These are phyloP conservation scores for Isatis tinctoria DNA, from an alignment of 345 rosid genomes.

Conservation along the genomic window DNA sequence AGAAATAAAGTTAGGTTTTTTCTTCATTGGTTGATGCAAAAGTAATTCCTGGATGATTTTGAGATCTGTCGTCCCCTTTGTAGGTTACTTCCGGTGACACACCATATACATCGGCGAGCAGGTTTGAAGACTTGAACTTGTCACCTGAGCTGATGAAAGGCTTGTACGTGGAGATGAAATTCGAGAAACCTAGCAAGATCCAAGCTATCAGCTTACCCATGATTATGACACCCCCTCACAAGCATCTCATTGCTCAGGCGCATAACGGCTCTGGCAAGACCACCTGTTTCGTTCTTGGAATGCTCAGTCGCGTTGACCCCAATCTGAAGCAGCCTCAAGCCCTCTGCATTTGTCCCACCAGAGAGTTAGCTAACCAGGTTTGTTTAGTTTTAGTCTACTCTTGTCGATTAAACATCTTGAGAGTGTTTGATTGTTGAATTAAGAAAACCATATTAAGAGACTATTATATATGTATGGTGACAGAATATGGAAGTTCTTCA, in stretches of 20 bases:
- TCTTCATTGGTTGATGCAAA: background rate
- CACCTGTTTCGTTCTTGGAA: conserved; percentile 93
- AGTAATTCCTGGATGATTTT: background rate
- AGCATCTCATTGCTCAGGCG: conserved; percentile 88
- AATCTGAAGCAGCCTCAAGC: conserved; percentile 64
- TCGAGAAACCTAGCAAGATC: conserved; percentile 90
- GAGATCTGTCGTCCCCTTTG: background rate
- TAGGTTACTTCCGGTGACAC: conserved; percentile 81
- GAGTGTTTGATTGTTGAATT: background rate
- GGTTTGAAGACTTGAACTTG: conserved; percentile 79
- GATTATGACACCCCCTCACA: conserved; percentile 84
- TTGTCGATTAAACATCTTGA: background rate
- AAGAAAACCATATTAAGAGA: background rate
- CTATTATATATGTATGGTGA: background rate
- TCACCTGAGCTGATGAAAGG: conserved; percentile 82
- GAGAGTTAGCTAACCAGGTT: conserved; percentile 95
- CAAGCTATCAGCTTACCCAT: conserved; percentile 91
- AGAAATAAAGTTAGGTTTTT: background rate
- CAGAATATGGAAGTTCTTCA: conserved; percentile 90
- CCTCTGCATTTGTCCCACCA: conserved; percentile 90
- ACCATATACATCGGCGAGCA: conserved; percentile 70
- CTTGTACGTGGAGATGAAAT: conserved; percentile 86
- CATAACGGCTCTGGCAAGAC: conserved; percentile 98
- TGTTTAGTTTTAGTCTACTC: background rate
- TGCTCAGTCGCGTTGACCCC: conserved; percentile 83